A percentile compares a stretch with the other conserved stretches of the same genome.
These are phyloP conservation scores for Fusarium circinatum DNA, from an alignment of 2,329 filamentous ascomycete genomes.

Conservation along the genomic window DNA sequence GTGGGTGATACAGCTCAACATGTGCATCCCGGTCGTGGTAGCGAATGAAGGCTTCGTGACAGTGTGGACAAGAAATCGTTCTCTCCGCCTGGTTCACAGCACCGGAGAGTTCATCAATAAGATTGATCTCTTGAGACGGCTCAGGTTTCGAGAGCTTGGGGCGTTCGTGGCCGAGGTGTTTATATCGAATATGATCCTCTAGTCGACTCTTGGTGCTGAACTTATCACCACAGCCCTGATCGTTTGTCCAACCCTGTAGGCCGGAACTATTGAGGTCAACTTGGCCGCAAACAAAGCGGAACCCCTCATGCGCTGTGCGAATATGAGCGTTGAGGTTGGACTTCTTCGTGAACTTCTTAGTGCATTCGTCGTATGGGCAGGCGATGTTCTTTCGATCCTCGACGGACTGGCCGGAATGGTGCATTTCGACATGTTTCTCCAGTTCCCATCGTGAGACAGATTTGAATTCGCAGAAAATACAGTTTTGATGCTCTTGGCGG, in stretches of 20 bases:
- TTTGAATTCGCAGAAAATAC: slow-evolving; percentile 76
- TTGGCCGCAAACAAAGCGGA: slow-evolving; percentile 82
- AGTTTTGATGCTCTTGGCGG: slow-evolving; percentile 77
- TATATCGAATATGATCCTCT: slow-evolving; percentile 84
- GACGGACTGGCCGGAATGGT: slow-evolving; percentile 72
- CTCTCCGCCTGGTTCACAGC: slow-evolving; percentile 53
- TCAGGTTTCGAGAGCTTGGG: slow-evolving; percentile 47
- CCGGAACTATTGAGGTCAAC: slow-evolving; percentile 68
- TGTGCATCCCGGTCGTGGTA: slow-evolving; percentile 62
- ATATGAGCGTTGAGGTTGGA: slow-evolving; percentile 87
- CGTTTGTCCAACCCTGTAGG: slow-evolving; percentile 71
- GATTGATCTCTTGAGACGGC: slow-evolving; percentile 35
- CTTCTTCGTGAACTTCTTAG: slow-evolving; percentile 80
- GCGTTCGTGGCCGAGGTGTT: slow-evolving; percentile 74
- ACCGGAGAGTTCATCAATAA: slow-evolving; percentile 58
- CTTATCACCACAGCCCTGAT: slow-evolving; percentile 76
- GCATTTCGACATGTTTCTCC: slow-evolving; percentile 80
- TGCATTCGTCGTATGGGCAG: slow-evolving; percentile 76
- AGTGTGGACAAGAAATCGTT: slow-evolving; percentile 59
- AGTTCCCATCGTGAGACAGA: slow-evolving; percentile 75
- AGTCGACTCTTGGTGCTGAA: slow-evolving; percentile 83
- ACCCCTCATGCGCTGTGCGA: slow-evolving; percentile 78
- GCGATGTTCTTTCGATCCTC: slow-evolving; percentile 72
- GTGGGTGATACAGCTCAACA: slow-evolving; percentile 47
- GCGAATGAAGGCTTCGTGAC: slow-evolving; percentile 59